Evolutionary conservation across 2,329 filamentous ascomycete genomes (phyloP), one percentile per base, ranked within the genome.

Genomic region (Chrysoporthe austroafricana): DNA sequence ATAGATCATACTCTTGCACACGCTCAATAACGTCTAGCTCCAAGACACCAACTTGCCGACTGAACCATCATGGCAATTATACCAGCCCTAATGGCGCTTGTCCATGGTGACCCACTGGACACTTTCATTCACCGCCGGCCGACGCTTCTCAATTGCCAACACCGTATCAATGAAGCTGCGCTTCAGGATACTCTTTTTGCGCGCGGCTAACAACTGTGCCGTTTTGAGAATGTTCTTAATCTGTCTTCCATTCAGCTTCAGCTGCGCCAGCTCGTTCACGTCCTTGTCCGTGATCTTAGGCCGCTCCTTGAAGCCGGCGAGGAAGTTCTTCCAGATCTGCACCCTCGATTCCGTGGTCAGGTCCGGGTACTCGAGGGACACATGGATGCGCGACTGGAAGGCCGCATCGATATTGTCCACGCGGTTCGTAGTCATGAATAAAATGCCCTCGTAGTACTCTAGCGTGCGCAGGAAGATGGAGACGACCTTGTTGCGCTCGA

Each of bases 381-480:
- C 76, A 74, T 85, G 82, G 69, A 85, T 83, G 54, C 82, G 80
- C 43, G 79, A 81, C 70, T 81, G 77, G 73, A 84, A 83, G 21
- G 83, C 83, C 0, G 76, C 74, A 46, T 85, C 83, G 71, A 85
- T 82, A 67, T 79, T 77, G 50, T 77, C 74, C 44, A 80, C 76
- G 43, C 81, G 80, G 72, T 85, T 85, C 52, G 80, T 83, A 3
- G 82, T 84, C 68, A 85, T 76, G 75, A 84, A 84, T 54, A 84
- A 77, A 64, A 83, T 81, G 36, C 81, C 81, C 71, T 81, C 76
- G 73, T 82, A 84, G 77, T 82, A 83, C 74, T 84, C 82, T 44
- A 84, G 78, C 5, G 76, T 81, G 32, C 81, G 77, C 44, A 83
- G 69, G 72, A 78, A 78, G 71, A 78, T 76, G 66, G 76, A 76